These are phyloP conservation scores for Ophiostoma ulmi DNA, from an alignment of 2,329 filamentous ascomycete genomes.

Conservation along the genomic window DNA sequence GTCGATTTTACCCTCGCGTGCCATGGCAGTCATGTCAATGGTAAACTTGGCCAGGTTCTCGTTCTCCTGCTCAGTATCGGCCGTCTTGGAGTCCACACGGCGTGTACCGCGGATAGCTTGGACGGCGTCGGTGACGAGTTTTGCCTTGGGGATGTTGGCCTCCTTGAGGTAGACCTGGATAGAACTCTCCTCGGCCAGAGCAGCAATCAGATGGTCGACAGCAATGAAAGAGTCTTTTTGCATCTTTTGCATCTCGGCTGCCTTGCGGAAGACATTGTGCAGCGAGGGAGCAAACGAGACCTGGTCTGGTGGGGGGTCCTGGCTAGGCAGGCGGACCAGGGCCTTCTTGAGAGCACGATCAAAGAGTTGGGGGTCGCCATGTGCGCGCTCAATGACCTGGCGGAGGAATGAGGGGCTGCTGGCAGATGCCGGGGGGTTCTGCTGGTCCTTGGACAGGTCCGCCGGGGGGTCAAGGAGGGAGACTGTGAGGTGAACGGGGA, in stretches of 20 bases:
- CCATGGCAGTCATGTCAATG: conserved; percentile 96
- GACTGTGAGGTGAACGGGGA: conserved; percentile 84
- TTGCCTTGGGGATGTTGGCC: conserved; percentile 84
- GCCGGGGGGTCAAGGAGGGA: conserved; percentile 70
- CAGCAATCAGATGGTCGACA: conserved; percentile 87
- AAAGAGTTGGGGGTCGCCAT: conserved; percentile 85
- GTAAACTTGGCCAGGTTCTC: conserved; percentile 98
- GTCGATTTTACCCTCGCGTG: conserved; percentile 94
- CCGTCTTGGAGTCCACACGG: conserved; percentile 91
- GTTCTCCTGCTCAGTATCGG: conserved; percentile 85
- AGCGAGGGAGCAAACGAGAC: conserved; percentile 78
- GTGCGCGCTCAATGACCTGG: conserved; percentile 88
- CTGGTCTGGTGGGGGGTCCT: conserved; percentile 89
- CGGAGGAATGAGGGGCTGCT: conserved; percentile 71
- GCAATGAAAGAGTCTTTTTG: conserved; percentile 95
- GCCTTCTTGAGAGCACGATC: conserved; percentile 87
- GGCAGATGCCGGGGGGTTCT: conserved; percentile 62
- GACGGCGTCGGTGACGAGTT: conserved; percentile 85
- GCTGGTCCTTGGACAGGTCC: conserved; percentile 76
- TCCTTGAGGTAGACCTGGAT: conserved; percentile 74
- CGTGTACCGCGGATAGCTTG: conserved; percentile 86
- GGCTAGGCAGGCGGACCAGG: conserved; percentile 83
- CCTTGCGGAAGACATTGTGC: conserved; percentile 73
- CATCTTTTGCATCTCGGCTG: conserved; percentile 88
- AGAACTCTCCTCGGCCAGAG: conserved; percentile 70